Evolutionary conservation across 1,284 basidiomycete species (phyloP).

Genomic region (Melampsora occidentalis): DNA sequence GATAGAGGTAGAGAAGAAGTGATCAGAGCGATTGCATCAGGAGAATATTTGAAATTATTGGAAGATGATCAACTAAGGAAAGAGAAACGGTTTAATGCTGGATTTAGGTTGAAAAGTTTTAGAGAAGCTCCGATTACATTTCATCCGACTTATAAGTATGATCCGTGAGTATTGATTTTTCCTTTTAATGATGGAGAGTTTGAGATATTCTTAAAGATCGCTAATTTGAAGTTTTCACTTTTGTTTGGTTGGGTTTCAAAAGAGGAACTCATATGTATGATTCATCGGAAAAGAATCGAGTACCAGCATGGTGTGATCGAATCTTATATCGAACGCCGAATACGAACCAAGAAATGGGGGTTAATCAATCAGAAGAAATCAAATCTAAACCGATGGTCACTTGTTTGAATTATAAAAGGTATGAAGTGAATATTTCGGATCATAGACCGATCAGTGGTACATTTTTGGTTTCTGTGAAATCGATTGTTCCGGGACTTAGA

Average conservation of each 20-base stretch:
- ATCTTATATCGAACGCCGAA: slow-evolving; percentile 71
- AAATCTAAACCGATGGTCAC: not conserved
- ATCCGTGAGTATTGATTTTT: slow-evolving; percentile 60
- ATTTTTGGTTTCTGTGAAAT: slow-evolving; percentile 11
- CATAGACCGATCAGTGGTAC: slow-evolving; percentile 47
- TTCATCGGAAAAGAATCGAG: slow-evolving; percentile 77
- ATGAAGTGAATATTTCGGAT: slow-evolving; percentile 53
- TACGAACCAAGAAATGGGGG: slow-evolving; percentile 63
- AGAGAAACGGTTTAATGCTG: slow-evolving; percentile 79
- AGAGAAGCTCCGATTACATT: slow-evolving; percentile 77
- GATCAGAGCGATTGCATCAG: slow-evolving; percentile 64
- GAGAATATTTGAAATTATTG: slow-evolving; percentile 66
- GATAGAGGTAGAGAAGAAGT: slow-evolving; percentile 82
- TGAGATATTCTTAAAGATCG: not conserved
- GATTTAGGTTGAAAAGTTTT: slow-evolving; percentile 79
- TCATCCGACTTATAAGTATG: slow-evolving; percentile 93
- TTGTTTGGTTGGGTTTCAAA: not conserved
- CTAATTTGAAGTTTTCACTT: not conserved
- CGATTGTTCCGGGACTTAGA: slow-evolving; percentile 32
- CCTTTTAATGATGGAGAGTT: too few relatives aligned
- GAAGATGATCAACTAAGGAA: slow-evolving; percentile 83
- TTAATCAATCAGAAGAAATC: slow-evolving; percentile 71
- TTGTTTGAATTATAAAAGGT: slow-evolving; percentile 50
- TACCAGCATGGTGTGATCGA: slow-evolving; percentile 95
- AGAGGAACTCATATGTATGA: slow-evolving; percentile 70